Conservation (phyloP, 768 basidiomycete species). For the Tylopilus balloui region DNA sequence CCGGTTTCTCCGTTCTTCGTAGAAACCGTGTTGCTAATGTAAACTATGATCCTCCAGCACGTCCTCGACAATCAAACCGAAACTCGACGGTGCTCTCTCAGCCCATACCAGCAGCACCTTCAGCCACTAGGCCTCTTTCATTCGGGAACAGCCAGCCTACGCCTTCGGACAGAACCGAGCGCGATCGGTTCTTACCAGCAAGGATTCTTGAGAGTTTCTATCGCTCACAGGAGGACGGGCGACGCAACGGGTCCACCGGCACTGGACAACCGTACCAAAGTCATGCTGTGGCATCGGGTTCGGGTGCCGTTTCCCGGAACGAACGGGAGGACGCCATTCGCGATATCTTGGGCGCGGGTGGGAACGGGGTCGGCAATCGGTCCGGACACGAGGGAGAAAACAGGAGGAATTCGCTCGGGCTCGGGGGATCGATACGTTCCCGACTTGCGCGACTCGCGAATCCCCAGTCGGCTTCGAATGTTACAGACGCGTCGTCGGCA, state of each 20-base stretch:
- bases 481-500: slow-evolving; percentile 2
- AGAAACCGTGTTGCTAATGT: neutral
- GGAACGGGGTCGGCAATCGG: slow-evolving; percentile 6
- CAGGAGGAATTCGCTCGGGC: slow-evolving; percentile 16
- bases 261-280: slow-evolving; percentile 12
- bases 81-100: slow-evolving; percentile 8
- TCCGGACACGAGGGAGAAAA: slow-evolving; percentile 13
- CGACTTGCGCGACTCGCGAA: slow-evolving; percentile 24
- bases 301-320: slow-evolving; percentile 1
- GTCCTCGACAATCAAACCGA: slow-evolving; percentile 9
- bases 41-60: slow-evolving; percentile 7
- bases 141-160: slow-evolving; percentile 11
- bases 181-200: slow-evolving; percentile 23
- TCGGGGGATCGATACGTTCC: slow-evolving; percentile 27
- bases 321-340: slow-evolving; percentile 9
- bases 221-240: slow-evolving; percentile 21
- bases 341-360: slow-evolving; percentile 3
- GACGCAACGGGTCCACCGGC: slow-evolving; percentile 15
- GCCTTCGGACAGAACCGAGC: slow-evolving; percentile 19
- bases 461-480: slow-evolving; percentile 10
- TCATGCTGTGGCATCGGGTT: neutral
- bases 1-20: slow-evolving; percentile 14
- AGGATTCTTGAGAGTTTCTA: slow-evolving; percentile 22
- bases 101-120: slow-evolving; percentile 6
- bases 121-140: slow-evolving; percentile 8